Base-by-base conservation (phyloP, 805 yeast genomes). In the Lachancea kluyveri region DNA sequence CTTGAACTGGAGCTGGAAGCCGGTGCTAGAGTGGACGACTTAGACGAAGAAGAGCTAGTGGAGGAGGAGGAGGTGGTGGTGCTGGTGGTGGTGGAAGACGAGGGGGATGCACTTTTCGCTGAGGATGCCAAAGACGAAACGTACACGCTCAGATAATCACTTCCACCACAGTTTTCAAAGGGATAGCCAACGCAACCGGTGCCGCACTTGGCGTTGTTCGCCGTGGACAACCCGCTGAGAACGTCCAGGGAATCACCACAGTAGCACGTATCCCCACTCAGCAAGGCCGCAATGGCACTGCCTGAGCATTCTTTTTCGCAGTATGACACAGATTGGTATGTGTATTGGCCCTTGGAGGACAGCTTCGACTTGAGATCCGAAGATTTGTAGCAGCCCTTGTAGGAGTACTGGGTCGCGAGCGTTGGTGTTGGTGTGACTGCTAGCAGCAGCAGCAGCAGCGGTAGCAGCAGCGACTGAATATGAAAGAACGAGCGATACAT, bases 101-200 rank as follows among this genome's bases (percentile, higher is more conserved):
- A 24, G 17, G 31, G 6, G 10, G 42, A 7, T 4, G 35, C 36
- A 13, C 32, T 26, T 6, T 55, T 35, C 6, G 46, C 45, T 17
- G 45, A 55, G 9, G 42, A 45, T 4, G 59, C 49, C 23, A 50
- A 64, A 14, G 40, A 58, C 37, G 60, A 60, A 9, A 67, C 57
- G 39, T 61, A 74, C 11, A 76, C 70, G 21, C 63, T 54, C 43
- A 68, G 67, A 33, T 67, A 68, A 17, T 52, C 45, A 14, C 68
- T 60, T 19, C 81, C 82, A 42, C 87, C 87, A 57, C 95, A 84
- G 7, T 40, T 59, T 33, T 79, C 80, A 3, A 43, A 26, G 7
- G 74, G 70, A 56, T 68, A 85, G n/a, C 86, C 94, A 13, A 50
- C 53, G 57, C 95, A 85, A 4, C 45, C 22, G 1, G 46, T 37